Evolutionary conservation across 352 stramenopile genomes (phyloP).

Genomic region (Globisporangium cylindrosporum): DNA sequence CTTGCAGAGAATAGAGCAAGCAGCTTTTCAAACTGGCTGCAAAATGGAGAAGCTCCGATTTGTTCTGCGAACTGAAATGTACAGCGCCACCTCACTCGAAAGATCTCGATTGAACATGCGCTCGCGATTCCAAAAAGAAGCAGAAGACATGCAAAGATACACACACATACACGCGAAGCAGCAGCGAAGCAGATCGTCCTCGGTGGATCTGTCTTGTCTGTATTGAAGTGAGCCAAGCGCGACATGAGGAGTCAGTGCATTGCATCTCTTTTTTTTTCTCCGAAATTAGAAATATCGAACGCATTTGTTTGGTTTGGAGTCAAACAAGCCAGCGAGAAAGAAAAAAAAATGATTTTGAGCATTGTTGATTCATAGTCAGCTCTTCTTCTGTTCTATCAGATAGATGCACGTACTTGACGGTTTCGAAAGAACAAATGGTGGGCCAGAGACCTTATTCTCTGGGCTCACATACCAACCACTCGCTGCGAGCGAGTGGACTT

Average conservation of each 20-base stretch:
- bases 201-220: conserved; percentile 4
- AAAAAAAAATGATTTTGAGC: neutral
- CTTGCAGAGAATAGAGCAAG: neutral
- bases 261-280: conserved; percentile 13
- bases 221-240: conserved; percentile 6
- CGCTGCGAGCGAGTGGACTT: neutral
- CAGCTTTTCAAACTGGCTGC: neutral
- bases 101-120: neutral
- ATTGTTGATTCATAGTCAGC: neutral
- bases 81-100: neutral
- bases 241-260: conserved; percentile 13
- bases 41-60: neutral
- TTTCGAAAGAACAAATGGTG: neutral
- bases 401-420: neutral
- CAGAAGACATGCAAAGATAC: neutral
- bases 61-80: neutral
- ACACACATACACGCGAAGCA: neutral
- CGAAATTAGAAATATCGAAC: conserved; percentile 7
- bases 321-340: neutral
- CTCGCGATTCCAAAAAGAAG: neutral
- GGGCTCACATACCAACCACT: neutral
- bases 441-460: neutral
- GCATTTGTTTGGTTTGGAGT: neutral
- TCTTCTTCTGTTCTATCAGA: neutral
- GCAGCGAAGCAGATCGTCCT: neutral